Percentiles rank a stretch among this genome's conserved stretches.
phyloP scores from a whole-genome alignment of 257 asterid genomes.

The Asclepias syriaca region DNA sequence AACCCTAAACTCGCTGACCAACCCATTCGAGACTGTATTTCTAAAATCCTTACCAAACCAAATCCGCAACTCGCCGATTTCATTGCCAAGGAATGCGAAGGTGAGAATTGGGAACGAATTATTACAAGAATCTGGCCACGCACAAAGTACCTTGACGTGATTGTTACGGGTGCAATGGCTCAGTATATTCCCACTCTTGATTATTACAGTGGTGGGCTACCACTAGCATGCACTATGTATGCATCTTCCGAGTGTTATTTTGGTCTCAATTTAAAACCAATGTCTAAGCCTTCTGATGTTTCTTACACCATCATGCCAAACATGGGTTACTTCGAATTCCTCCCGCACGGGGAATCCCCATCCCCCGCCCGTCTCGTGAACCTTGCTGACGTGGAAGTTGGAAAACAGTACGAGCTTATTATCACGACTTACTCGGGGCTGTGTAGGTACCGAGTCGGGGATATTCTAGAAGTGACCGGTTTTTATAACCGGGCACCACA shows the following conservation, averaged over 20 bases:
- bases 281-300: conserved; percentile 52
- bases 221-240: conserved; percentile 70
- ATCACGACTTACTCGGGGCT: conserved; percentile 66
- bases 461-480: conserved; percentile 62
- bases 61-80: conserved; percentile 43
- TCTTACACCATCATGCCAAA: conserved; percentile 86
- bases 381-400: conserved; percentile 56
- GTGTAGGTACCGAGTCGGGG: conserved; percentile 79
- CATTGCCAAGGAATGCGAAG: conserved; percentile 46
- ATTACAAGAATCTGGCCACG: conserved; percentile 80
- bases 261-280: conserved; percentile 65
- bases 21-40: conserved; percentile 29
- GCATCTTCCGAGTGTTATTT: conserved; percentile 88
- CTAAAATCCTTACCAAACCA: conserved; percentile 32
- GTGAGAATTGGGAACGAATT: conserved; percentile 63
- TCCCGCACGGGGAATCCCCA: conserved; percentile 50
- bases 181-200: conserved; percentile 78
- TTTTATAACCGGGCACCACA: conserved; percentile 70
- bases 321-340: conserved; percentile 85
- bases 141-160: conserved; percentile 65
- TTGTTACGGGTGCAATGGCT: conserved; percentile 90
- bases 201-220: conserved; percentile 70
- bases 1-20: conserved; percentile 46
- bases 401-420: conserved; percentile 74
- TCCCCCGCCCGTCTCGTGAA: conserved; percentile 55